Evolutionary conservation across 2,329 filamentous ascomycete genomes (phyloP).

Genomic region (Cercospora sp.): DNA sequence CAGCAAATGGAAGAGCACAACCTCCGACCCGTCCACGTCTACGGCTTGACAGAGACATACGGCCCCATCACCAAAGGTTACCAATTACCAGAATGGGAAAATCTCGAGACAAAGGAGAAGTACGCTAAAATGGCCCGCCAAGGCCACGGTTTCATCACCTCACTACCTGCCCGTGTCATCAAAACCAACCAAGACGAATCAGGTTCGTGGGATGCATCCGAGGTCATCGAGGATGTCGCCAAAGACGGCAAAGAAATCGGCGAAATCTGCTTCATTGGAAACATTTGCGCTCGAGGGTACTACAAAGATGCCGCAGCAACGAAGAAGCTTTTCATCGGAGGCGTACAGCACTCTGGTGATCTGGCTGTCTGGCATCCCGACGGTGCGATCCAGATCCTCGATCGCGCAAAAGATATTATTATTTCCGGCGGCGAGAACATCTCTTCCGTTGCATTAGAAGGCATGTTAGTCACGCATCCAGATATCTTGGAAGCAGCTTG

Average conservation of each 20-base stretch:
- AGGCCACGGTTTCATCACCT: constrained; percentile 86
- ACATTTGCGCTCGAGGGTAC: constrained; percentile 90
- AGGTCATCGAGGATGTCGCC: constrained; percentile 65
- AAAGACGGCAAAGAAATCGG: constrained; percentile 74
- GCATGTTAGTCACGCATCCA: constrained; percentile 84
- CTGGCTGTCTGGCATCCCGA: constrained; percentile 91
- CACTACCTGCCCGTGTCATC: constrained; percentile 76
- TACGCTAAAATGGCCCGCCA: constrained; percentile 91
- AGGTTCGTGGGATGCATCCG: constrained; percentile 43
- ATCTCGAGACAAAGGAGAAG: constrained; percentile 70
- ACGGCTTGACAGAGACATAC: constrained; percentile 86
- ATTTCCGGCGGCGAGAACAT: constrained; percentile 98
- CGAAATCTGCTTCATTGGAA: constrained; percentile 83
- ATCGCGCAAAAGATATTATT: constrained; percentile 96
- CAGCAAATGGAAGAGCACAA: constrained; percentile 89
- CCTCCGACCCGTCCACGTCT: constrained; percentile 87
- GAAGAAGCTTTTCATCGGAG: constrained; percentile 80
- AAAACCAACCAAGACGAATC: constrained; percentile 67
- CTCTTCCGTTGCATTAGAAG: constrained; percentile 86
- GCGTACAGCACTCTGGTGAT: constrained; percentile 85
- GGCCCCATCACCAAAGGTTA: constrained; percentile 96
- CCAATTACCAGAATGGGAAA: constrained; percentile 80
- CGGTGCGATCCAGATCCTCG: constrained; percentile 86
- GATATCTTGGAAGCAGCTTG: constrained; percentile 89
- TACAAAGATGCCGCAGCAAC: constrained; percentile 88